A percentile compares a stretch with the other conserved stretches of the same genome.
These are phyloP conservation scores for Ophiostoma pallidulum DNA, from an alignment of 2,329 filamentous ascomycete species.

Conservation along the genomic window DNA sequence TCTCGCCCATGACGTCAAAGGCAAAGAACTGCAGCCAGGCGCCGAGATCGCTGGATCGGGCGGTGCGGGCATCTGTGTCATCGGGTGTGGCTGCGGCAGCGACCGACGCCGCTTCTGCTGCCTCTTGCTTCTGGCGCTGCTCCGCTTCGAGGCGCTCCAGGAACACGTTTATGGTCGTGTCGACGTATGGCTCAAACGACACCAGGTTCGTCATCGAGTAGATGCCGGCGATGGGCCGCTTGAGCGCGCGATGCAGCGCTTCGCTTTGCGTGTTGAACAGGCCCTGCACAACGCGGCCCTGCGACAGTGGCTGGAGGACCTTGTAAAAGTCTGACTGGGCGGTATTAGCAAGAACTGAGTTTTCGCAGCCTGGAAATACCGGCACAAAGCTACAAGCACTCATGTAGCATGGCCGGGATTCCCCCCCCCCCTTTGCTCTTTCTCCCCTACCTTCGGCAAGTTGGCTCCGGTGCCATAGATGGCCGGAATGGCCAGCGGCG, in stretches of 20 bases:
- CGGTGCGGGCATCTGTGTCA: too few relatives aligned
- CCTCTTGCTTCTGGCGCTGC: constrained; percentile 22
- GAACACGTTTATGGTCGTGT: constrained; percentile 18
- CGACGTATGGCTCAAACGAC: constrained; percentile 11
- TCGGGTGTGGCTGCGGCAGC: constrained; percentile 5
- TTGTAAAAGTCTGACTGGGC: constrained; percentile 4
- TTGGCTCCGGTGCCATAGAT: constrained; percentile 9
- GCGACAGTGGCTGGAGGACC: constrained; percentile 8
- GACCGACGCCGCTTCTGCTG: constrained; percentile 15
- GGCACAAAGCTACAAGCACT: too few relatives aligned
- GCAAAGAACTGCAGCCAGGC: constrained; percentile 33
- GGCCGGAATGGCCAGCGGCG: background rate
- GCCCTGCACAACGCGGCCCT: constrained; percentile 7
- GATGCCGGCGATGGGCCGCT: constrained; percentile 10
- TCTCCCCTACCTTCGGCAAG: background rate
- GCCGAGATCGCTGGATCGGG: constrained; percentile 25
- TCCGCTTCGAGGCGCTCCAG: constrained; percentile 23
- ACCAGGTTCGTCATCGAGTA: constrained; percentile 10
- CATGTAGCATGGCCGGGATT: too few relatives aligned
- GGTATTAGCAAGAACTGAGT: too few relatives aligned
- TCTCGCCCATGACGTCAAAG: constrained; percentile 31
- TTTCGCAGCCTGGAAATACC: too few relatives aligned
- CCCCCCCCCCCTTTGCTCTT: too few relatives aligned
- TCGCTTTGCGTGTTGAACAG: constrained; percentile 10
- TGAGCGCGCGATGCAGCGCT: constrained; percentile 4